These are phyloP conservation scores for Rosa persica DNA, from an alignment of 306 rosid species.

Conservation along the genomic window DNA sequence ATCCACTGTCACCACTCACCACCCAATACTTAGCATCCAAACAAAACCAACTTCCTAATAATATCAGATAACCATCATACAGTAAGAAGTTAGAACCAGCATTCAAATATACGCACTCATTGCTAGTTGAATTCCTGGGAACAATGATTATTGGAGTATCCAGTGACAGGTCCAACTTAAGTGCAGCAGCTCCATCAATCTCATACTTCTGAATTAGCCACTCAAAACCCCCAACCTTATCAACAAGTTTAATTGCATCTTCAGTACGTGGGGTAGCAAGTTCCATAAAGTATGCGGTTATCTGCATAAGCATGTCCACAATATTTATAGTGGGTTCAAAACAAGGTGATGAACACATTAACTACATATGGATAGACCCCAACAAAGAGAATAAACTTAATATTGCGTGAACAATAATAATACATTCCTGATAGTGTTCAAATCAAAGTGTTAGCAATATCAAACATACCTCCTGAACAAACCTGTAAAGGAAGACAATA, in stretches of 20 bases:
- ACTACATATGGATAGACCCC: neutral
- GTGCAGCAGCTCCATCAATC: slow-evolving; percentile 90
- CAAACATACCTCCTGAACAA: slow-evolving; percentile 88
- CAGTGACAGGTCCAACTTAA: slow-evolving; percentile 91
- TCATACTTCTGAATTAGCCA: slow-evolving; percentile 94
- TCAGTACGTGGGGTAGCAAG: slow-evolving; percentile 86
- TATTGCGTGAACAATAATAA: neutral
- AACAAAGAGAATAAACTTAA: slow-evolving; percentile 1
- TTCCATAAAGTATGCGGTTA: slow-evolving; percentile 88
- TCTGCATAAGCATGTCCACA: slow-evolving; percentile 43
- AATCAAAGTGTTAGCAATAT: slow-evolving; percentile 14
- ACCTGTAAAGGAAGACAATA: slow-evolving; percentile 87
- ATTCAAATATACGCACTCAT: slow-evolving; percentile 64
- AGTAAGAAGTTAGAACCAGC: slow-evolving; percentile 17
- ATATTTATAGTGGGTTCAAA: neutral
- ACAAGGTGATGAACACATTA: neutral
- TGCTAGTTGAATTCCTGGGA: slow-evolving; percentile 84
- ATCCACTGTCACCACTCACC: neutral
- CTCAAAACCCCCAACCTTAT: slow-evolving; percentile 97
- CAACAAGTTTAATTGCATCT: slow-evolving; percentile 93
- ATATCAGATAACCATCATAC: neutral
- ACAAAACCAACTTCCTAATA: slow-evolving; percentile 4
- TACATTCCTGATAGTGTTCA: neutral
- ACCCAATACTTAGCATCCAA: neutral
- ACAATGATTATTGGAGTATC: slow-evolving; percentile 91